Conservation (phyloP, 192 early-diverging fungal species). For the Ambispora gerdemannii region DNA sequence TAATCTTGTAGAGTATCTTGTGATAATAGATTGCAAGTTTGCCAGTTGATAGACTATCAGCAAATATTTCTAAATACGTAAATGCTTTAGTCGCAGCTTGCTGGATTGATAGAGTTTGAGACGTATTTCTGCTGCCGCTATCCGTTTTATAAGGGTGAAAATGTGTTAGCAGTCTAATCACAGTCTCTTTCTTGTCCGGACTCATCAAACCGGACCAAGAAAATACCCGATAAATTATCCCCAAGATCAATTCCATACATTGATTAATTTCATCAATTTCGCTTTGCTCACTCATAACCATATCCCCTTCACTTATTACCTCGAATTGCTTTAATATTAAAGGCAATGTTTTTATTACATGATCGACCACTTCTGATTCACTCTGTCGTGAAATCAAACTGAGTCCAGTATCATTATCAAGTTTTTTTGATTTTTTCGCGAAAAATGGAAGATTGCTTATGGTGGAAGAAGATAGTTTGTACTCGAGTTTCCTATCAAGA, state of each 20-base stretch:
- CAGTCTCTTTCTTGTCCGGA: slow-evolving; percentile 32
- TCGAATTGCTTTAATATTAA: slow-evolving; percentile 22
- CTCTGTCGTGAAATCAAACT: slow-evolving; percentile 37
- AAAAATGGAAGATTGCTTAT: slow-evolving; percentile 30
- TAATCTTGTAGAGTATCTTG: slow-evolving; percentile 42
- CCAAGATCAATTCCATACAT: slow-evolving; percentile 32
- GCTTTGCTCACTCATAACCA: slow-evolving; percentile 24
- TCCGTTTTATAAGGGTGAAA: not conserved
- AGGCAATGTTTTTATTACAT: slow-evolving; percentile 26
- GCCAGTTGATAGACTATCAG: slow-evolving; percentile 40
- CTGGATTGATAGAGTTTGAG: not conserved
- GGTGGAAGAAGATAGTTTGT: slow-evolving; percentile 44
- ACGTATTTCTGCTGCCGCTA: not conserved
- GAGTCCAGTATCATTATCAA: slow-evolving; percentile 29
- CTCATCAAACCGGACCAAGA: slow-evolving; percentile 39
- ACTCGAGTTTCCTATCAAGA: slow-evolving; percentile 44
- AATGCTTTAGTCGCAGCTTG: slow-evolving; percentile 36
- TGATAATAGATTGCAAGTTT: slow-evolving; percentile 41
- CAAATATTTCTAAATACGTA: slow-evolving; percentile 36
- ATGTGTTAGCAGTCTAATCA: slow-evolving; percentile 16
- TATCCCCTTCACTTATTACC: slow-evolving; percentile 12
- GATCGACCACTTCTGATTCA: slow-evolving; percentile 36
- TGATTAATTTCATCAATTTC: not conserved
- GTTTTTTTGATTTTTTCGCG: slow-evolving; percentile 35
- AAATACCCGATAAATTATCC: slow-evolving; percentile 35